These are phyloP conservation scores for Blakeslea trispora DNA, from an alignment of 371 early-diverging fungal species.

Conservation along the genomic window DNA sequence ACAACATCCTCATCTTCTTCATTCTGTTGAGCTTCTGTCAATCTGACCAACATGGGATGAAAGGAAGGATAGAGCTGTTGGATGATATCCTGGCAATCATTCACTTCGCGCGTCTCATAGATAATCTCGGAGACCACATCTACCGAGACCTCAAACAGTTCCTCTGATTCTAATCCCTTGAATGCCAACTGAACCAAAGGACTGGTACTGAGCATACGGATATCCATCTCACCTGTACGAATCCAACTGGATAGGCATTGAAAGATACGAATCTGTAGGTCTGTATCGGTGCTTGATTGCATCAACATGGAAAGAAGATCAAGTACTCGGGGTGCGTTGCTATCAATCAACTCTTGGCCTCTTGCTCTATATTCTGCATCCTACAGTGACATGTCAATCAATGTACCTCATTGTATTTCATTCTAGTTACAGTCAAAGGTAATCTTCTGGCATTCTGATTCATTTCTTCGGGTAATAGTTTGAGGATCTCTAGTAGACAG, in stretches of 20 bases:
- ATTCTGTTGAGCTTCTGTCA: slow-evolving; percentile 39
- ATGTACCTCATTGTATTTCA: slow-evolving; percentile 1
- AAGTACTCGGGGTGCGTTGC: slow-evolving; percentile 65
- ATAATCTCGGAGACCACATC: slow-evolving; percentile 86
- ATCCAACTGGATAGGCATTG: slow-evolving; percentile 85
- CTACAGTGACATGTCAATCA: slow-evolving; percentile 28
- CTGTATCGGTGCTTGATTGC: slow-evolving; percentile 61
- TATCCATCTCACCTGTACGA: slow-evolving; percentile 76
- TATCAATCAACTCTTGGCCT: slow-evolving; percentile 61
- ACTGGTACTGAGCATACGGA: slow-evolving; percentile 61
- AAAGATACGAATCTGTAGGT: slow-evolving; percentile 67
- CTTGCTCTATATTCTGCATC: slow-evolving; percentile 65
- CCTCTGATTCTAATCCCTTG: slow-evolving; percentile 65
- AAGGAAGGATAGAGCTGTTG: slow-evolving; percentile 68
- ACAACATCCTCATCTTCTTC: slow-evolving; percentile 47
- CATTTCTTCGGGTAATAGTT: slow-evolving; percentile 88
- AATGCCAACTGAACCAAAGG: slow-evolving; percentile 78
- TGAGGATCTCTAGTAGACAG: slow-evolving; percentile 79
- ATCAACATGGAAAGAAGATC: slow-evolving; percentile 65
- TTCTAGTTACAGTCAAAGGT: slow-evolving; percentile 54
- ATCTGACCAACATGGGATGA: slow-evolving; percentile 47
- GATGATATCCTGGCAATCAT: slow-evolving; percentile 53
- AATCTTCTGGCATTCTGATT: slow-evolving; percentile 61
- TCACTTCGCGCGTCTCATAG: slow-evolving; percentile 70
- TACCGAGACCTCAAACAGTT: slow-evolving; percentile 81